phyloP scores from a whole-genome alignment of 495 filamentous ascomycete species.

The Xylaria scruposa region DNA sequence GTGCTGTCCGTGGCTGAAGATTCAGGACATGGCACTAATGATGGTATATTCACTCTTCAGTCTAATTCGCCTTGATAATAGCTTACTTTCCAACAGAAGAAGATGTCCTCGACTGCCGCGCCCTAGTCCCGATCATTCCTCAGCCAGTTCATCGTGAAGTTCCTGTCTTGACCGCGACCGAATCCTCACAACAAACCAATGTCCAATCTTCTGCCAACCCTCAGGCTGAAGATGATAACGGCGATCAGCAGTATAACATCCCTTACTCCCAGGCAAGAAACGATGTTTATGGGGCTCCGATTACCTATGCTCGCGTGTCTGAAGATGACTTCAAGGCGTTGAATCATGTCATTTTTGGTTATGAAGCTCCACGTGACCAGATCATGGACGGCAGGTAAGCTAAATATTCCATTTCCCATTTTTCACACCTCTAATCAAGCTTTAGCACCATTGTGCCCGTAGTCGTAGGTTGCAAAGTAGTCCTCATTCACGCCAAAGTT shows the following conservation, averaged over 20 bases:
- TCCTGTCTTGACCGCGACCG: background rate
- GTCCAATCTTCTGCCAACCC: background rate
- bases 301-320: background rate
- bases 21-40: background rate
- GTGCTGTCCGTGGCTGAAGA: background rate
- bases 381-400: constrained; percentile 1
- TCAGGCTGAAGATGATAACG: background rate
- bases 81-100: background rate
- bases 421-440: background rate
- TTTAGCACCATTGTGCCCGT: background rate
- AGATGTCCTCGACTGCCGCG: background rate
- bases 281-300: background rate
- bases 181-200: background rate
- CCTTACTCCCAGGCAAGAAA: background rate
- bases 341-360: background rate
- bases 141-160: background rate
- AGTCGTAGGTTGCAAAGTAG: background rate
- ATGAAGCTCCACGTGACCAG: background rate
- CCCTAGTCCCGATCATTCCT: background rate
- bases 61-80: background rate
- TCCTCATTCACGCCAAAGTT: constrained; percentile 3
- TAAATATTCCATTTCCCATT: background rate
- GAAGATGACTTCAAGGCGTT: constrained; percentile 1
- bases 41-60: background rate
- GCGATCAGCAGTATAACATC: background rate